phyloP scores from a whole-genome alignment of 495 filamentous ascomycete genomes.

The Lasiosphaeria miniovina region DNA sequence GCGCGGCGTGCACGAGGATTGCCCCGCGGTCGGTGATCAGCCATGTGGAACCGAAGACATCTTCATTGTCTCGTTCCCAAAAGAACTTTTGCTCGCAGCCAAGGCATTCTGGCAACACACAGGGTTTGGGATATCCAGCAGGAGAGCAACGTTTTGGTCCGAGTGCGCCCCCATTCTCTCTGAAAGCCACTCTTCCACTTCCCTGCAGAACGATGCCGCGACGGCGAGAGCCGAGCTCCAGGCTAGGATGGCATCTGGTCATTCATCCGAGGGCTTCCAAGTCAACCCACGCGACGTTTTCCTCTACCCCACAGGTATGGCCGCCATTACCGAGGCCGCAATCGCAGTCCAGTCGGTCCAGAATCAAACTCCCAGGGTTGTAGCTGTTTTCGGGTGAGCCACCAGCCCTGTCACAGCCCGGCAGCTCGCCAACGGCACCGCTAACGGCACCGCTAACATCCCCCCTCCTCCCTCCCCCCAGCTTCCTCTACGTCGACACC shows the following conservation, averaged over 20 bases:
- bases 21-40: background rate
- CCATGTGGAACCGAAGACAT: conserved; percentile 16
- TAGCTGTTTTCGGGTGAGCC: conserved; percentile 21
- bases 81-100: conserved; percentile 6
- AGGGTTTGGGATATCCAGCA: conserved; percentile 30
- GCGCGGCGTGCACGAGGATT: background rate
- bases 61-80: conserved; percentile 17
- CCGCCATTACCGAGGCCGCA: conserved; percentile 13
- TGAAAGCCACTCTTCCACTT: background rate
- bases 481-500: conserved; percentile 33
- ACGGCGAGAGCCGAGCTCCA: background rate
- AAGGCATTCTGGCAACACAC: conserved; percentile 31
- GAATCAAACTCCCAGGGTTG: background rate
- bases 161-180: conserved; percentile 11
- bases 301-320: conserved; percentile 26
- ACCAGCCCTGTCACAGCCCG: background rate
- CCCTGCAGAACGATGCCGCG: background rate
- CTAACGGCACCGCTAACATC: no score
- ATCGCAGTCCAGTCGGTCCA: conserved; percentile 8
- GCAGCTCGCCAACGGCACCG: background rate
- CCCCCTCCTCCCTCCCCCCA: background rate
- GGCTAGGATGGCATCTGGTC: conserved; percentile 2
- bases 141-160: conserved; percentile 22
- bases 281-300: conserved; percentile 14
- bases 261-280: background rate